phyloP scores from a whole-genome alignment of 2,329 filamentous ascomycete genomes.

The Alternaria incomplexa region DNA sequence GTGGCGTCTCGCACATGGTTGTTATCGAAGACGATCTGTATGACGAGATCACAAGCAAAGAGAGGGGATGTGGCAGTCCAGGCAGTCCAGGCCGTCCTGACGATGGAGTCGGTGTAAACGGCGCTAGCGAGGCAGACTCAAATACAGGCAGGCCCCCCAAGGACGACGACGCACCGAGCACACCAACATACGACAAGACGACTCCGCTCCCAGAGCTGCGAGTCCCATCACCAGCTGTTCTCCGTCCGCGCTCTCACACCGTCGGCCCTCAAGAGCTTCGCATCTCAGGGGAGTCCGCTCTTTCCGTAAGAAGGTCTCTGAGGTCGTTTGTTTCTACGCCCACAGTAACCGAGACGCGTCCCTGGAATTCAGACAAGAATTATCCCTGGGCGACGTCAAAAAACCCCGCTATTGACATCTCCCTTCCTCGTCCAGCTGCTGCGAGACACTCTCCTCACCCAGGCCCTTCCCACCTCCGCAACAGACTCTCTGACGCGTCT shows the following conservation, averaged over 20 bases:
- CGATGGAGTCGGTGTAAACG: conserved; percentile 8
- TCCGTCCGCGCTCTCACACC: conserved; percentile 33
- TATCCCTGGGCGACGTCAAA: conserved; percentile 53
- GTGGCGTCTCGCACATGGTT: conserved; percentile 39
- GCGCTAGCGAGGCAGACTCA: conserved; percentile 18
- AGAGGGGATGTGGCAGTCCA: conserved; percentile 15
- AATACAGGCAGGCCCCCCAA: conserved; percentile 9
- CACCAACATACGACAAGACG: conserved; percentile 21
- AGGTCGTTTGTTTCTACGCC: conserved; percentile 34
- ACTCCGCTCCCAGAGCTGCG: conserved; percentile 30
- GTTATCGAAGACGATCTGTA: conserved; percentile 44
- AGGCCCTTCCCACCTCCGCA: conserved; percentile 39
- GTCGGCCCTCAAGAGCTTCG: conserved; percentile 23
- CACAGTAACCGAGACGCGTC: conserved; percentile 46
- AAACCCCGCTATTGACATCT: conserved; percentile 48
- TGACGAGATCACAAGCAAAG: conserved; percentile 36
- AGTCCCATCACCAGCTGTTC: conserved; percentile 27
- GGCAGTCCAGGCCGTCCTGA: conserved; percentile 7
- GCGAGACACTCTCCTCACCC: conserved; percentile 34
- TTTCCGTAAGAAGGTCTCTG: conserved; percentile 34
- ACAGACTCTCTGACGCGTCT: conserved; percentile 35
- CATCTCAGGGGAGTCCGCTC: conserved; percentile 24
- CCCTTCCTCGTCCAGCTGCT: conserved; percentile 46
- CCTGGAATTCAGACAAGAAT: conserved; percentile 57
- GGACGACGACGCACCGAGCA: conserved; percentile 9